Percentiles rank a stretch among this genome's conserved stretches.
Conservation (phyloP, 2,329 filamentous ascomycete genomes). For the Stagonosporopsis cucurbitacearum region DNA sequence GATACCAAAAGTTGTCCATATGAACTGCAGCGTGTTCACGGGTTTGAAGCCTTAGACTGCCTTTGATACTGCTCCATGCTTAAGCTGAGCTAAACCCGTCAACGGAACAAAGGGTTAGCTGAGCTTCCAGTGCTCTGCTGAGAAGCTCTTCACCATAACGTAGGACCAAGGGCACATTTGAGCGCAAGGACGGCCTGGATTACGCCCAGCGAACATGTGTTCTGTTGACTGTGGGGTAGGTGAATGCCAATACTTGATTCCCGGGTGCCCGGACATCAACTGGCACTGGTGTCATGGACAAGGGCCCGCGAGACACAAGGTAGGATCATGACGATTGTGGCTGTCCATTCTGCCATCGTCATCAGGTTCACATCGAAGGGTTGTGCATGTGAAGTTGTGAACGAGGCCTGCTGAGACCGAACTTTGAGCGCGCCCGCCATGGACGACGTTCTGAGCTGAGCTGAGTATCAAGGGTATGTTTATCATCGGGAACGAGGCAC, state of each 20-base stretch:
- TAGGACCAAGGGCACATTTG: neutral
- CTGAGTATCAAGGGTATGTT: neutral
- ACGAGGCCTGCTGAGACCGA: neutral
- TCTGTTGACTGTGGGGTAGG: conserved; percentile 14
- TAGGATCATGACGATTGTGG: neutral
- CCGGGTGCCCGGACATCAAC: neutral
- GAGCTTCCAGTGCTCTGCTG: neutral
- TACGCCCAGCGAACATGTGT: conserved; percentile 2
- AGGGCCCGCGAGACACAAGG: neutral
- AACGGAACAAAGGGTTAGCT: neutral
- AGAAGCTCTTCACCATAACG: neutral
- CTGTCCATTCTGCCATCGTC: too few species aligned
- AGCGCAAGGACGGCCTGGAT: neutral
- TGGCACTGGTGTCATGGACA: neutral
- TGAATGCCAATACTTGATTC: conserved; percentile 1
- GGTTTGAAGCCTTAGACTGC: neutral
- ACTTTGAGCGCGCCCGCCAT: neutral
- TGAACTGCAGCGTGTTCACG: neutral
- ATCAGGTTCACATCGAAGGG: neutral
- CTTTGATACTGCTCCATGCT: neutral
- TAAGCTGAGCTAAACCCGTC: neutral
- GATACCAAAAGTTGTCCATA: neutral
- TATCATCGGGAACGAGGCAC: conserved; percentile 20
- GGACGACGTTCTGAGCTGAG: neutral
- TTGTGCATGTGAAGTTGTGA: neutral